Percentiles rank a stretch among this genome's conserved stretches.
Conservation (phyloP, 305 asterid species). For the Fraxinus xanthoxyloides region DNA sequence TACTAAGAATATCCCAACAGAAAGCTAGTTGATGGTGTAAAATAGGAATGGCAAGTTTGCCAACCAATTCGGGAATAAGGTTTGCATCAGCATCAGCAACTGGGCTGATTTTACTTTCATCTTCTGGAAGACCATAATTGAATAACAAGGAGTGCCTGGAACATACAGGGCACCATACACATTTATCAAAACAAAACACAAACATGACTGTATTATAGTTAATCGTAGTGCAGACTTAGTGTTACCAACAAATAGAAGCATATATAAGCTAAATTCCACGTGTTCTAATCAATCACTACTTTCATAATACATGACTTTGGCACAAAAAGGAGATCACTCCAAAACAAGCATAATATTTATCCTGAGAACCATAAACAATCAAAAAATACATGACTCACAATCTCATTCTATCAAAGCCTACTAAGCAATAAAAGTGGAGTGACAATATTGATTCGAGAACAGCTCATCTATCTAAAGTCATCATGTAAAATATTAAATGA, state of each 20-base stretch:
- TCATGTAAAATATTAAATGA: background rate
- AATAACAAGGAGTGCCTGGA: conserved; percentile 79
- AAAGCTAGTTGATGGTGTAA: conserved; percentile 61
- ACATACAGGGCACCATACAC: background rate
- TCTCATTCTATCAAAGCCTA: background rate
- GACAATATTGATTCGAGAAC: background rate
- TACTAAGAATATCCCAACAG: conserved; percentile 89
- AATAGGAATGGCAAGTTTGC: conserved; percentile 84
- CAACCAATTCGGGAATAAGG: conserved; percentile 74
- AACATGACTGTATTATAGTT: background rate
- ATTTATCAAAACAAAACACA: conserved; percentile 8
- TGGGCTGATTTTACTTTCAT: conserved; percentile 33
- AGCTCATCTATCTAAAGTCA: background rate
- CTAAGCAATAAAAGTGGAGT: background rate
- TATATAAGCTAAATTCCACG: background rate
- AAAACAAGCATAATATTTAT: background rate
- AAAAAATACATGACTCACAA: background rate
- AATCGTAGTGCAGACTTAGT: background rate
- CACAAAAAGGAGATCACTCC: background rate
- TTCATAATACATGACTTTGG: background rate
- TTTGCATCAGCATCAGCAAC: conserved; percentile 67
- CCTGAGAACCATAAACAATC: background rate
- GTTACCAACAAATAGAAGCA: background rate
- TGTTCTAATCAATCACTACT: background rate
- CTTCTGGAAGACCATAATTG: conserved; percentile 66